Percentiles rank a stretch among this genome's conserved stretches.
These are phyloP conservation scores for Erodium trifolium DNA, from an alignment of 441 rosid species.

Conservation along the genomic window DNA sequence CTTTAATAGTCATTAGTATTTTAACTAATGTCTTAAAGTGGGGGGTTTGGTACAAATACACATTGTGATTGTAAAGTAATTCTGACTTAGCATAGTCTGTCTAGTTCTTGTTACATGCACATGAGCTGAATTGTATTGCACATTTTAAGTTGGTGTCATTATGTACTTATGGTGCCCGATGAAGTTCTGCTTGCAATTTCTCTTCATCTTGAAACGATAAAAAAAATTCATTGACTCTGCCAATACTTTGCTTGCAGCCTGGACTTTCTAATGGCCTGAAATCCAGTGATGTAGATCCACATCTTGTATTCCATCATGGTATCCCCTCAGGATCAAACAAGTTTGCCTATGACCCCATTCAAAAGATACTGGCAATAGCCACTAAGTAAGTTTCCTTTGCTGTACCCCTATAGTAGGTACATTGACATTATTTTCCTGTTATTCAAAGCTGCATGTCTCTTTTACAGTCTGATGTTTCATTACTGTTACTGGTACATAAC, in stretches of 20 bases:
- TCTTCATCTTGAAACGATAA: background rate
- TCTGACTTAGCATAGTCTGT: background rate
- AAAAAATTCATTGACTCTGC: background rate
- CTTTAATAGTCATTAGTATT: slow-evolving; percentile 1
- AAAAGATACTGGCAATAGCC: slow-evolving; percentile 65
- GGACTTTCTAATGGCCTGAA: slow-evolving; percentile 51
- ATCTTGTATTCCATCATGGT: slow-evolving; percentile 67
- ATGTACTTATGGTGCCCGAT: background rate
- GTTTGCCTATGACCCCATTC: slow-evolving; percentile 64
- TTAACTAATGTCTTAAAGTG: background rate
- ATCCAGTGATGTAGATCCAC: slow-evolving; percentile 69
- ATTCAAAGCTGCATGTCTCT: background rate
- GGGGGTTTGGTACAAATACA: background rate
- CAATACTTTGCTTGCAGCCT: slow-evolving; percentile 38
- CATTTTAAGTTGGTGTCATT: background rate
- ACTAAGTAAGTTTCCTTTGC: slow-evolving; percentile 39
- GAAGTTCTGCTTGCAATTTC: background rate
- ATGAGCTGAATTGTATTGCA: background rate
- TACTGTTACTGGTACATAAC: background rate
- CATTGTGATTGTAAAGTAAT: background rate
- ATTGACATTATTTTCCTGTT: background rate
- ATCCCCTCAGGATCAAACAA: slow-evolving; percentile 65
- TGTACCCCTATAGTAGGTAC: background rate
- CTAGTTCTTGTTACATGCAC: background rate
- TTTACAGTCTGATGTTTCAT: background rate